Conservation (phyloP, 2,329 filamentous ascomycete species). For the Pestalotiopsis sp. region DNA sequence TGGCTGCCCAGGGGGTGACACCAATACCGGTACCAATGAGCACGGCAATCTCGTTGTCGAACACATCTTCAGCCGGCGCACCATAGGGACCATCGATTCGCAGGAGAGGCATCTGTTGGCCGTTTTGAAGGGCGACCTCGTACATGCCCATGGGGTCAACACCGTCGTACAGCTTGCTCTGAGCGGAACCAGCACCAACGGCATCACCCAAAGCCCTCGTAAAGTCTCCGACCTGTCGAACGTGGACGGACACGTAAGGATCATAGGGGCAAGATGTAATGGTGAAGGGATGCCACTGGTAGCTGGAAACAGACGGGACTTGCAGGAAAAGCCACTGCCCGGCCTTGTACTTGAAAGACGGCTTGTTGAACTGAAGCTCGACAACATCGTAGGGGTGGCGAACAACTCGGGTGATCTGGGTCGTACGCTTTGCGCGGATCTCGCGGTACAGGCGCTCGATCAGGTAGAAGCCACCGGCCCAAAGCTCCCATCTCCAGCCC, state of each 20-base stretch:
- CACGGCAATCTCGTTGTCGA: slow-evolving; percentile 87
- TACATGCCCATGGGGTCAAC: slow-evolving; percentile 97
- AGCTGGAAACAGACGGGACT: slow-evolving; percentile 81
- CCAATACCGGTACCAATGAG: slow-evolving; percentile 86
- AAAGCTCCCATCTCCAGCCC: slow-evolving; percentile 96
- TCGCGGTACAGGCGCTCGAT: slow-evolving; percentile 89
- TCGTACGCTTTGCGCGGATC: slow-evolving; percentile 79
- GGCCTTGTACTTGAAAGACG: slow-evolving; percentile 96
- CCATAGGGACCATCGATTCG: slow-evolving; percentile 96
- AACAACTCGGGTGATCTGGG: slow-evolving; percentile 90
- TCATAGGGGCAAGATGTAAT: slow-evolving; percentile 98
- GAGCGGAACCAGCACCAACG: slow-evolving; percentile 85
- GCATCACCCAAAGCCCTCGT: slow-evolving; percentile 92
- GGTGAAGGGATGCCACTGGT: slow-evolving; percentile 98
- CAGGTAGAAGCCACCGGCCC: slow-evolving; percentile 83
- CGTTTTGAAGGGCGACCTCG: slow-evolving; percentile 92
- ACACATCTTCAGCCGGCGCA: slow-evolving; percentile 95
- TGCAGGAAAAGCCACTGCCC: slow-evolving; percentile 98
- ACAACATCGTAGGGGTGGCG: slow-evolving; percentile 96
- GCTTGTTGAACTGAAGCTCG: slow-evolving; percentile 96
- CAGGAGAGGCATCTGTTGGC: slow-evolving; percentile 86
- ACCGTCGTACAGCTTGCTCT: slow-evolving; percentile 86
- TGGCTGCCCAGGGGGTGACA: slow-evolving; percentile 84
- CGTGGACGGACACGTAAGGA: slow-evolving; percentile 90
- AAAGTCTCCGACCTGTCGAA: slow-evolving; percentile 96